Evolutionary conservation across 257 asterid species (phyloP), one percentile per base, ranked within the genome.

Genomic region (Scutellaria baicalensis): DNA sequence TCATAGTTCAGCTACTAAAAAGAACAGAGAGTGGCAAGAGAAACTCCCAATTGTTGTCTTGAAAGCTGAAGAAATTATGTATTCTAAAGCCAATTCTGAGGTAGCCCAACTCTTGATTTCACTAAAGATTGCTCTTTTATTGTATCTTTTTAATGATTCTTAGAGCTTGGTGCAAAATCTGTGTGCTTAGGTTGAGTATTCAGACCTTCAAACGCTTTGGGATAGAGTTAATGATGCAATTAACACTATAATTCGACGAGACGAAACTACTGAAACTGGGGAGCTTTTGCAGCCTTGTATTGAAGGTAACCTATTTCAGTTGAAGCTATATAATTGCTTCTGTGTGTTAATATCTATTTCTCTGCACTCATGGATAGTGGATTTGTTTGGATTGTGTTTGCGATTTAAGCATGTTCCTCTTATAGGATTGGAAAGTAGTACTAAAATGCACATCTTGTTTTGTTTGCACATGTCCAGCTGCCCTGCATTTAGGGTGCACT

Each of bases 1-100:
- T 71, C 98, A 93, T 66, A 70, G 85, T 50, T 68, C 86, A 35
- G 78, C 80, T 17, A 93, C 93, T 14, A 90, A 82, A 65, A 90
- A 93, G 87, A 93, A 93, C 85, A 90, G 77, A 69, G 96, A 90
- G 75, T 93, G 97, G 97, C 97, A 85, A 72, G 97, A 90, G 73
- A 93, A 88, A 77, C 95, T 90, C 38, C 98, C 98, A 66, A 77
- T 88, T 82, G 98, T 93, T 63, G 98, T 88, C 38, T 66, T 93
- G 69, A 90, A 83, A 83, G 95, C 93, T 75, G 98, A 93, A 74
- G 96, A 93, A 80, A 93, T 93, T 66, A 80, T 93, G 87, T 93
- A 93, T 71, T 93, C 93, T 68, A 93, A 93, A 75, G 98, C 98
- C 73, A 90, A 85, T 82, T 86, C 97, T 67, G 92, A 90, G 95